Base-by-base conservation (phyloP, 345 rosid species). In the Syzygium aqueum region DNA sequence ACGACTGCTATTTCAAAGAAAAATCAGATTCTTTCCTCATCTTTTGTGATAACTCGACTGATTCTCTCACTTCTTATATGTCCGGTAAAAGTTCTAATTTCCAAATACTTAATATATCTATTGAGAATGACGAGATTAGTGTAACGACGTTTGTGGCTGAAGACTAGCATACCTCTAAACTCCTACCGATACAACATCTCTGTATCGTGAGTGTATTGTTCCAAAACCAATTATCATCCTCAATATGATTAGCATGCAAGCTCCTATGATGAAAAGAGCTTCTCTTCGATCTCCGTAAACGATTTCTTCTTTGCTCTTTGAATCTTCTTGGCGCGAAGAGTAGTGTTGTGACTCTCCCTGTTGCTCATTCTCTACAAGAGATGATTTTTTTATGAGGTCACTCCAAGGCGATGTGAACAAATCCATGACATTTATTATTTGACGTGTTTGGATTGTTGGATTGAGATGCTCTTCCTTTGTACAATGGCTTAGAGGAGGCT, bases 101-200 rank as follows among this genome's bases (percentile, higher is more conserved):
- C 11, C 51, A 27, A 3, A 11, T 63, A n/a, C 54, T 2, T 7
- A 4, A 21, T 27, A 63, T 85, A 37, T 65, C 59, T 54, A 0
- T 54, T 0, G 27, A 54, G 59, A 54, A 54, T 54, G 27, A 54
- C 11, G 59, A 54, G 27, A 54, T 22, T 54, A 54, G 27, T 78
- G 0, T 25, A 54, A 1, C 25, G 3, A 0, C 3, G 2, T 22
- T 22, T 54, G 59, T 54, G 1, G 59, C 59, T 11, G 8, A 0
- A 54, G 59, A 82, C 49, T 4, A 43, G 65, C 7, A 89, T 91
- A 21, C 89, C 90, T 4, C 61, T 33, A 43, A 85, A 85, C 25
- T 65, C 19, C 30, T 4, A 12, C 43, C 11, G 9, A 12, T 59
- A 84, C 43, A 0, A 5, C 2, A 2, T 88, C 2, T 3, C 7